phyloP scores from a whole-genome alignment of 1,284 basidiomycete genomes.

The Irpex rosettiformis region DNA sequence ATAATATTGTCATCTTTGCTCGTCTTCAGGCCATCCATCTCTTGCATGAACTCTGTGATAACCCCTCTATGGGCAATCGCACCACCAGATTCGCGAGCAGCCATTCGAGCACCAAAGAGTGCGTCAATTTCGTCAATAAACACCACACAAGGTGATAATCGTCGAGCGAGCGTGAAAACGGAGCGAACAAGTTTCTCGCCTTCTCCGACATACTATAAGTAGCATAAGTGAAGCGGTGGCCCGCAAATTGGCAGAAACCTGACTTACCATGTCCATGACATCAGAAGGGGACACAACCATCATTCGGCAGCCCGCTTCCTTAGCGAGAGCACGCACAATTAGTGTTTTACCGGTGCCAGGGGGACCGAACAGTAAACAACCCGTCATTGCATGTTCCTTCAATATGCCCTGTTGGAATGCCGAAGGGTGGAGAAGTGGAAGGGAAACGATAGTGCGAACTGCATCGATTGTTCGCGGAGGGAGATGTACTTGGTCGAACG shows the following conservation, averaged over 20 bases:
- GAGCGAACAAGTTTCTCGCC: conserved; percentile 93
- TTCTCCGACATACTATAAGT: conserved; percentile 83
- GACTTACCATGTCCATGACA: conserved; percentile 82
- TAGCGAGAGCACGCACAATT: conserved; percentile 87
- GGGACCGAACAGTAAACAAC: conserved; percentile 87
- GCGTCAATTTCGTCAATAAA: conserved; percentile 97
- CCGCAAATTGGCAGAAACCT: not conserved
- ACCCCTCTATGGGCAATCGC: conserved; percentile 81
- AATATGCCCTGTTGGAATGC: conserved; percentile 91
- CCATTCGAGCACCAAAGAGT: conserved; percentile 85
- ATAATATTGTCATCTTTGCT: conserved; percentile 82
- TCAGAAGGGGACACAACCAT: conserved; percentile 80
- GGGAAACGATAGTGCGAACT: conserved; percentile 85
- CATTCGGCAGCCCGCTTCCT: conserved; percentile 89
- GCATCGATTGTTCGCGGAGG: conserved; percentile 84
- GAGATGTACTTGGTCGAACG: conserved; percentile 85
- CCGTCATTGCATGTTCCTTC: conserved; percentile 86
- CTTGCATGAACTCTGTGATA: conserved; percentile 97
- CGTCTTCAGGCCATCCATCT: conserved; percentile 92
- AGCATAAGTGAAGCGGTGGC: conserved; percentile 13
- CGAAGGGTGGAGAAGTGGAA: conserved; percentile 86
- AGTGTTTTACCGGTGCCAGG: conserved; percentile 92
- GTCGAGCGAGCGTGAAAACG: conserved; percentile 86
- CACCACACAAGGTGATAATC: conserved; percentile 88
- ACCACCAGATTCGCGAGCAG: conserved; percentile 77